phyloP scores from a whole-genome alignment of 1,284 basidiomycete genomes.

The Moesziomyces sp. region DNA sequence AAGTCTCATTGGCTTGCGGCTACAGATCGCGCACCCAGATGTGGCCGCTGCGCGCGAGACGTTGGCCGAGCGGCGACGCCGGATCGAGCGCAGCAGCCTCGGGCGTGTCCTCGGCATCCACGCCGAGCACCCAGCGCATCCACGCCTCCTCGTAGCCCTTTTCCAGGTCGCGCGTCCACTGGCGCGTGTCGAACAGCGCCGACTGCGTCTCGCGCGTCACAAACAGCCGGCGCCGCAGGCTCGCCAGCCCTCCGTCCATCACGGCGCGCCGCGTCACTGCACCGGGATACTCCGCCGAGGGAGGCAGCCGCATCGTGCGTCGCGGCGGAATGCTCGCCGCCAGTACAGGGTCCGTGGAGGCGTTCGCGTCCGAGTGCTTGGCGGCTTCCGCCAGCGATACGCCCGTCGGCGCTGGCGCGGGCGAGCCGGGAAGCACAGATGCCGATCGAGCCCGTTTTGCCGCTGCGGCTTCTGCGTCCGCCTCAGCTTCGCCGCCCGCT shows the following conservation, averaged over 20 bases:
- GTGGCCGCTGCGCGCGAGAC: slow-evolving; percentile 32
- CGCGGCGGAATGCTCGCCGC: slow-evolving; percentile 28
- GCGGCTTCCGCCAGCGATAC: slow-evolving; percentile 43
- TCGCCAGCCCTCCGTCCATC: slow-evolving; percentile 20
- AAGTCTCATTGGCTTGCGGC: too few species aligned
- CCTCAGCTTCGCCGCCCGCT: not conserved
- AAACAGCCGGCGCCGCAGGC: slow-evolving; percentile 69
- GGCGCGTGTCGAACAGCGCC: slow-evolving; percentile 72
- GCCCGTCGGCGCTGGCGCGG: slow-evolving; percentile 43
- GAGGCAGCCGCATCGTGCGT: slow-evolving; percentile 20
- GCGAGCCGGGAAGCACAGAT: slow-evolving; percentile 13
- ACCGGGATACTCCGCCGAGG: slow-evolving; percentile 25
- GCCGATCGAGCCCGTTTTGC: slow-evolving; percentile 19
- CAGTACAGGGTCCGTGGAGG: slow-evolving; percentile 12
- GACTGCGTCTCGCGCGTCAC: slow-evolving; percentile 71
- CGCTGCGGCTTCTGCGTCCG: slow-evolving; percentile 2
- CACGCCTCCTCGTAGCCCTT: slow-evolving; percentile 72
- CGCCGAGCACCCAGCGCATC: slow-evolving; percentile 73
- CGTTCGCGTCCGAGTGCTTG: slow-evolving; percentile 26
- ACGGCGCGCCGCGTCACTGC: slow-evolving; percentile 41
- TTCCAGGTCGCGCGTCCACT: slow-evolving; percentile 74
- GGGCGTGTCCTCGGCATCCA: slow-evolving; percentile 70
- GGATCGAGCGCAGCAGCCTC: slow-evolving; percentile 64
- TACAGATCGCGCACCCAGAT: slow-evolving; percentile 49
- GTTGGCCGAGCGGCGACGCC: not conserved